A percentile compares a stretch with the other conserved stretches of the same genome.
Evolutionary conservation across 1,284 basidiomycete species (phyloP).

Genomic region (Chondrostereum purpureum): DNA sequence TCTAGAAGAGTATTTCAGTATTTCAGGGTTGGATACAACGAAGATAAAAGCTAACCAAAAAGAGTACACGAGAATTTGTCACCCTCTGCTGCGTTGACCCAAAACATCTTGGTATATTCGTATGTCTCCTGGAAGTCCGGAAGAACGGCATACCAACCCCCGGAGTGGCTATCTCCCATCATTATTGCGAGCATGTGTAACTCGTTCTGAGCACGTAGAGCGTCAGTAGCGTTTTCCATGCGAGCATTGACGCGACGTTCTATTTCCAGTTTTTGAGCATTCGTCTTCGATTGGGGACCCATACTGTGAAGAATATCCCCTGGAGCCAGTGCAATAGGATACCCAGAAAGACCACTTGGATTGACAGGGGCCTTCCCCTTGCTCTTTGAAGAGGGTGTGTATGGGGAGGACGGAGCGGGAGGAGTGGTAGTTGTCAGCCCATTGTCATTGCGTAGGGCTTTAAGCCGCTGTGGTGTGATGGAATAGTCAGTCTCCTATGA

Average conservation of each 20-base stretch:
- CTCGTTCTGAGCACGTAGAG: not conserved
- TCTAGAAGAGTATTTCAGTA: too few species aligned
- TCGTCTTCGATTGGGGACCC: not conserved
- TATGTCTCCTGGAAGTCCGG: not conserved
- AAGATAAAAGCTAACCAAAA: not conserved
- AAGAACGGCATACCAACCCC: conserved; percentile 1
- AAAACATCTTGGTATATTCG: not conserved
- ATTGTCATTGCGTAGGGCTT: not conserved
- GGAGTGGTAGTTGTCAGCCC: not conserved
- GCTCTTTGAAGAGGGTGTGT: too few species aligned
- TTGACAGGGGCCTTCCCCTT: not conserved
- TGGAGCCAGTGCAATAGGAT: not conserved
- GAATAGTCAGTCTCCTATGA: not conserved
- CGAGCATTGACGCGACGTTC: not conserved
- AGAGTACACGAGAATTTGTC: not conserved
- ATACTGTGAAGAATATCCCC: not conserved
- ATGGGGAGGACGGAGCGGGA: too few species aligned
- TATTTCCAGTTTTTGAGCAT: not conserved
- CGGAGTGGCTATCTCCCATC: not conserved
- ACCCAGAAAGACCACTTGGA: not conserved
- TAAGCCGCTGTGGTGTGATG: not conserved
- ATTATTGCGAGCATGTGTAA: not conserved
- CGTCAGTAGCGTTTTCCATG: not conserved
- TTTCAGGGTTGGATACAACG: too few species aligned
- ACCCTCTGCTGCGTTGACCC: not conserved